Percentiles rank a stretch among this genome's conserved stretches.
These are phyloP conservation scores for Gossypium trilobum DNA, from an alignment of 441 rosid genomes.

Conservation along the genomic window DNA sequence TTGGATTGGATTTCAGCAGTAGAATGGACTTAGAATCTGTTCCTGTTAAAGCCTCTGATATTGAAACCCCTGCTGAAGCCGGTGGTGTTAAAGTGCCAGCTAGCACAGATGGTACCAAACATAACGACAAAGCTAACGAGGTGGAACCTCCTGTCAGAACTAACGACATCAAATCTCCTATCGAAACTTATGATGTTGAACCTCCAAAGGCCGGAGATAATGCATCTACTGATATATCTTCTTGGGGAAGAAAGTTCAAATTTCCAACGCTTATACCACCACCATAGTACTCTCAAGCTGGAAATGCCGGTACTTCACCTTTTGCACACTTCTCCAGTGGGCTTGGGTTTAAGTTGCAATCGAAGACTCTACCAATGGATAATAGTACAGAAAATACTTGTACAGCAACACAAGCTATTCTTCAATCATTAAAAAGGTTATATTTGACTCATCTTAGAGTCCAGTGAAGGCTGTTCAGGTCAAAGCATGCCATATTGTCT, in stretches of 20 bases:
- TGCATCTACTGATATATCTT: constrained; percentile 27
- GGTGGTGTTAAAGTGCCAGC: not conserved
- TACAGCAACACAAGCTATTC: constrained; percentile 30
- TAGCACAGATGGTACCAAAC: not conserved
- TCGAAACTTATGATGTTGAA: constrained; percentile 9
- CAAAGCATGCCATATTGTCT: constrained; percentile 73
- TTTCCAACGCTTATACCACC: constrained; percentile 38
- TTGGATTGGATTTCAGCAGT: constrained; percentile 8
- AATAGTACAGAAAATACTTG: constrained; percentile 24
- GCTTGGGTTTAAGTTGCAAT: constrained; percentile 43
- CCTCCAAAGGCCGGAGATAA: constrained; percentile 17
- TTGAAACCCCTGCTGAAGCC: constrained; percentile 6
- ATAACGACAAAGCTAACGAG: not conserved
- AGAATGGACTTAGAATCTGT: constrained; percentile 41
- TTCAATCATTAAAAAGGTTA: constrained; percentile 63
- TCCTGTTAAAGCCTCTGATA: constrained; percentile 16
- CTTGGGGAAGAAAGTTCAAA: constrained; percentile 41
- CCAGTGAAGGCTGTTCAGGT: constrained; percentile 78
- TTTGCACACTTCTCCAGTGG: constrained; percentile 57
- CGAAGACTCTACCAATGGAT: constrained; percentile 21
- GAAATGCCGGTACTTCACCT: constrained; percentile 35
- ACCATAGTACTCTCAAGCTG: constrained; percentile 23
- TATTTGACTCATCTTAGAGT: constrained; percentile 59
- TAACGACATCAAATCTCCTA: no score
- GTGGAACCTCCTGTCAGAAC: not conserved